Percentiles rank a stretch among this genome's conserved stretches.
phyloP scores from a whole-genome alignment of 2,329 filamentous ascomycete species.

The Neophaeococcomyces aloes region DNA sequence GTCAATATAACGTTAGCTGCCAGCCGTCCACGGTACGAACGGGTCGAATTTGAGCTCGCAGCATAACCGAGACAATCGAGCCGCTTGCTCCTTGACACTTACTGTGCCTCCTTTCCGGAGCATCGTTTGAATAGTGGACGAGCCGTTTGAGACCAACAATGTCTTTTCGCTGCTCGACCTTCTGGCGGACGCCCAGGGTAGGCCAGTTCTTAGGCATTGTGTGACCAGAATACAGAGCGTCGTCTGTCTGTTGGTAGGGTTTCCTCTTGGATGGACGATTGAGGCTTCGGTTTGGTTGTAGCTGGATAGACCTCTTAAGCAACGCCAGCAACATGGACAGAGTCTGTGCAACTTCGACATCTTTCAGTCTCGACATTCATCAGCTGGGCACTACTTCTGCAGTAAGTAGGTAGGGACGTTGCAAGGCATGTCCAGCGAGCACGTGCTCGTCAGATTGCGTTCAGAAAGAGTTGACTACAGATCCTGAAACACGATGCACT shows the following conservation, averaged over 20 bases:
- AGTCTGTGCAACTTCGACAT: slow-evolving; percentile 1
- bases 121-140: neutral
- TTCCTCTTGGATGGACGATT: neutral
- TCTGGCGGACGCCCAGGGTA: neutral
- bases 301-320: neutral
- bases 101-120: neutral
- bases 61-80: too few relatives aligned
- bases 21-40: too few relatives aligned
- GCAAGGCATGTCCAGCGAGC: neutral
- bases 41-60: too few relatives aligned
- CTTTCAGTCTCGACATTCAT: neutral
- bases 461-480: neutral
- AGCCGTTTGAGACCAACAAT: slow-evolving; percentile 4
- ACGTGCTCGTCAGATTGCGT: neutral
- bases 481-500: slow-evolving; percentile 7
- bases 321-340: slow-evolving; percentile 2
- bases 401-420: neutral
- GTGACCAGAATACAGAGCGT: neutral
- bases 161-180: neutral
- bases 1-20: too few relatives aligned
- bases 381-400: neutral
- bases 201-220: neutral
- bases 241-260: neutral
- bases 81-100: too few relatives aligned
- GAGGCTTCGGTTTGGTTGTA: neutral